Conservation (phyloP, 2,329 filamentous ascomycete genomes). For the Aureobasidium sp. region DNA sequence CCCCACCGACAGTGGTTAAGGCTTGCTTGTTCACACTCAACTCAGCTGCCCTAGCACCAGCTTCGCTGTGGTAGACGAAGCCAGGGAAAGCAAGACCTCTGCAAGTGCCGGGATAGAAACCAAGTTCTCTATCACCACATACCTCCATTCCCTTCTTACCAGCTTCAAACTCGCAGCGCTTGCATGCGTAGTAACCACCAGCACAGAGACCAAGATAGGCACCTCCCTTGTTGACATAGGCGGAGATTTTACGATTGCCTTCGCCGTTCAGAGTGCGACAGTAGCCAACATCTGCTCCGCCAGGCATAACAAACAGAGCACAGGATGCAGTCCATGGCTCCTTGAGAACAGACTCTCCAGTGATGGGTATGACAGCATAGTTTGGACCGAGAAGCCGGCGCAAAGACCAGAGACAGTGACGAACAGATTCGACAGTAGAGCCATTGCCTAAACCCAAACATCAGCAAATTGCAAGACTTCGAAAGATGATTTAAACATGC, state of each 20-base stretch:
- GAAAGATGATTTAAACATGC: conserved; percentile 16
- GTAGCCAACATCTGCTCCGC: conserved; percentile 89
- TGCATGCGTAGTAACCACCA: conserved; percentile 81
- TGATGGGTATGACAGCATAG: conserved; percentile 86
- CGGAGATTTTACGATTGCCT: conserved; percentile 74
- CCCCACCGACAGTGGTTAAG: conserved; percentile 40
- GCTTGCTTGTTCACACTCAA: conserved; percentile 55
- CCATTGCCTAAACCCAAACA: conserved; percentile 56
- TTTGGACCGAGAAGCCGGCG: conserved; percentile 78
- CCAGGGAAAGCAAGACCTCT: conserved; percentile 80
- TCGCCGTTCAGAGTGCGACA: conserved; percentile 78
- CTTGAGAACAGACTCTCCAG: conserved; percentile 67
- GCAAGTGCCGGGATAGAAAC: conserved; percentile 79
- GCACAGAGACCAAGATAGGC: conserved; percentile 87
- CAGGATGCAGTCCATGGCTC: conserved; percentile 88
- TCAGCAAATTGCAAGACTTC: conserved; percentile 5
- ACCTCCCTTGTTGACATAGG: conserved; percentile 80
- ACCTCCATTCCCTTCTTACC: conserved; percentile 76
- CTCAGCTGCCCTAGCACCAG: conserved; percentile 64
- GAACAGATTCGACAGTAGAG: conserved; percentile 77
- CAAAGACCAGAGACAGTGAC: conserved; percentile 79
- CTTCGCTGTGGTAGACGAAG: conserved; percentile 85
- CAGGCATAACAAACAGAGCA: conserved; percentile 82
- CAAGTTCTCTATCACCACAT: conserved; percentile 72
- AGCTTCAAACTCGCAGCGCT: conserved; percentile 83